Base-by-base conservation (phyloP, 148 eudicot species). In the Vaccinium macrocarpon region DNA sequence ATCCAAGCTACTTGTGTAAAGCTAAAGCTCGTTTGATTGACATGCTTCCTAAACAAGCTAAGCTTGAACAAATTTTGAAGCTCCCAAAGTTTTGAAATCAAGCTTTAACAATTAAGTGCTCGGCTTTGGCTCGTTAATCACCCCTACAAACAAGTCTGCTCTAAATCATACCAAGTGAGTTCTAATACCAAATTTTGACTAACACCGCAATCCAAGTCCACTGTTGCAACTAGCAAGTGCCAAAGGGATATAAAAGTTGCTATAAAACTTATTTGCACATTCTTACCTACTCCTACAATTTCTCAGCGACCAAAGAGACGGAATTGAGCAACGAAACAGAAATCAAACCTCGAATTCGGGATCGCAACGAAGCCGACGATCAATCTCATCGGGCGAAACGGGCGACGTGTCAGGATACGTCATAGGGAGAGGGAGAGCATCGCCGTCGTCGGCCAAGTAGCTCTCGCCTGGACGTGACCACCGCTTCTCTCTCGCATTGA, bases 371-470 rank as follows among this genome's bases (percentile, higher is more conserved):
- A 96, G 94, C 35, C 98, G 91, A 6, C 89, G 87, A 73, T 93
- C 94, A 32, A 96, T 88, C 49, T 84, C 99, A 2, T 96, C 95
- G 0, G 92, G 85, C 32, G 93, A 61, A 13, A 87, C 91, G 1
- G 98, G 98, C 19, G 89, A 71, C 7, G 95, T 68, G 85, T 93
- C 84, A 4, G 99, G 98, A 84, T 87, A 90, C 55, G 98, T 89
- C 98, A 93, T 94, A 2, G 99, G 99, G 46, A 94, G 92, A 21
- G 98, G 97, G 56, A 93, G 92, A 48, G 94, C 91, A 7, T 96
- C 99, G 9, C 81, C 88, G 77, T 94, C 89, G 71, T 94, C 95
- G 2, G 79, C 86, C 90, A 96, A 82, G 84, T 96, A 96, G 84
- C 99, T 94, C 86, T 96, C 98, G 78, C 92, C 79, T 72, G 90